Evolutionary conservation across 495 filamentous ascomycete species (phyloP).

Genomic region (Penicillium samsonianum): DNA sequence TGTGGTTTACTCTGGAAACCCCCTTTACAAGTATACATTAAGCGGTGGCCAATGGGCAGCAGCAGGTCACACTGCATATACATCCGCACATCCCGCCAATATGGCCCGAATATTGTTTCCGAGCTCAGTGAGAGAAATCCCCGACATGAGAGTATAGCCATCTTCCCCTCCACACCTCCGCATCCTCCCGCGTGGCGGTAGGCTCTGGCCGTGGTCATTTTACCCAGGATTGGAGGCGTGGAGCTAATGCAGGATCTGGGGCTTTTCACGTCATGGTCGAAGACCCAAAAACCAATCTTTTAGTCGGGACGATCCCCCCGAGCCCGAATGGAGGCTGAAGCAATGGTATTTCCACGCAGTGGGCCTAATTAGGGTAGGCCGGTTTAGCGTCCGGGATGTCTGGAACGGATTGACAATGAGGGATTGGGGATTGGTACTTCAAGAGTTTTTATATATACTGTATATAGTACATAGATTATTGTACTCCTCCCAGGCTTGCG

Average conservation of each 20-base stretch:
- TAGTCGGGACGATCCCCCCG: not conserved
- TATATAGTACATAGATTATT: not conserved
- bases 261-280: not conserved
- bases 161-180: not conserved
- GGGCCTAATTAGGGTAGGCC: not conserved
- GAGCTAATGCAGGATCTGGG: constrained; percentile 1
- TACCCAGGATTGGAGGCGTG: not conserved
- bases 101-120: not conserved
- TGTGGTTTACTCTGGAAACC: too few relatives aligned
- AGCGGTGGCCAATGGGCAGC: too few relatives aligned
- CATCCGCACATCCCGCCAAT: not conserved
- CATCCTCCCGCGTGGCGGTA: not conserved
- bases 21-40: too few relatives aligned
- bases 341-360: constrained; percentile 1
- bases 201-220: not conserved
- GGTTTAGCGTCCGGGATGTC: not conserved
- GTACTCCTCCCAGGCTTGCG: too few relatives aligned
- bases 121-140: too few relatives aligned
- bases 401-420: not conserved
- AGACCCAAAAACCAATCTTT: not conserved
- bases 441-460: not conserved
- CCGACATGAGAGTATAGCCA: not conserved
- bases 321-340: constrained; percentile 4
- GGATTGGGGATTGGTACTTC: not conserved
- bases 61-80: not conserved